Base-by-base conservation (phyloP, 495 filamentous ascomycete genomes). In the Collariella sp. region DNA sequence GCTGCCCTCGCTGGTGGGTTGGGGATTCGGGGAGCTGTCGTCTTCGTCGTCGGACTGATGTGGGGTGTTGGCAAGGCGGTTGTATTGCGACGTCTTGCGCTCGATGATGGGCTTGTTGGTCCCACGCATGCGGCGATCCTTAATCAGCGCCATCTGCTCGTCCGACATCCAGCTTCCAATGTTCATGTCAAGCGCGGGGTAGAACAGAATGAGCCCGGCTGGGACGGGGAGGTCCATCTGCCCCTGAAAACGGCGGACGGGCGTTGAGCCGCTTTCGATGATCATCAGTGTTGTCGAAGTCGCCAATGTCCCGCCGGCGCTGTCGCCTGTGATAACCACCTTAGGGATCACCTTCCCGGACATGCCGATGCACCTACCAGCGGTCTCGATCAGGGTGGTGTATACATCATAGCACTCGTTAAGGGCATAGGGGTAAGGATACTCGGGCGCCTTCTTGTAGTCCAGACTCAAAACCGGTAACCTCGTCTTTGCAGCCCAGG, bases 111-210 rank as follows among this genome's bases (percentile, higher is more conserved):
- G 76, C 52, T 77, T 78, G 62, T 96, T 96, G 2, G 83, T 88
- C 54, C 82, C 83, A 2, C 91, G 81, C 52, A 79, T 82, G 49
- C 81, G 77, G 38, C 87, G 84, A 54, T 96, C 89, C 57, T 91
- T 85, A 50, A 98, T 96, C 36, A 97, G 71, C 0, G 87, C 78
- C 88, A 96, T 93, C 65, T 97, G 91, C 66, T 97, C 93, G 60
- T 98, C 94, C 0, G 85, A 89, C 90, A 98, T 96, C 93, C 93
- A 98, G 61, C 89, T 96, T n/a, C 87, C 86, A 46, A 97, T 96
- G 65, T 89, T 95, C 83, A 97, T 85, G 62, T 96, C 94, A 52
- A 98, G 73, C 0, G 82, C 82, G 1, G 93, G 93, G 63, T 98
- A 98, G 24, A 94, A 83, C 36, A 96, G 74, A 1, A 97, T 76